Percentiles rank a stretch among this genome's conserved stretches.
Evolutionary conservation across 257 asterid species (phyloP).

Genomic region (Paulownia fortunei): DNA sequence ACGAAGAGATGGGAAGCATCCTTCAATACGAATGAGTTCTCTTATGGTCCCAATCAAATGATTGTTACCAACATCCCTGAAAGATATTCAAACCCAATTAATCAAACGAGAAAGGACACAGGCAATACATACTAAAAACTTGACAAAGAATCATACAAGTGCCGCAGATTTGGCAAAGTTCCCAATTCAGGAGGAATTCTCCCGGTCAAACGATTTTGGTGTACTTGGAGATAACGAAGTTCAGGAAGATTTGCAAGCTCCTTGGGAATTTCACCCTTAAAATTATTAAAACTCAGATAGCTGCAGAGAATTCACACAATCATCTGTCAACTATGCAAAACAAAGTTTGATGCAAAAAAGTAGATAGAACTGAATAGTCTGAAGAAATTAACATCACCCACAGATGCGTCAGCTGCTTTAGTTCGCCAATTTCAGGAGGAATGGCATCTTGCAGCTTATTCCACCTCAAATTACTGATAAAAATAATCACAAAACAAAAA

Average conservation of each 20-base stretch:
- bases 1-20: slow-evolving; percentile 96
- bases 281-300: slow-evolving; percentile 90
- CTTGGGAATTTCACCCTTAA: slow-evolving; percentile 97
- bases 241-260: slow-evolving; percentile 96
- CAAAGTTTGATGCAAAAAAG: neutral
- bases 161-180: slow-evolving; percentile 76
- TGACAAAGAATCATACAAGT: slow-evolving; percentile 63
- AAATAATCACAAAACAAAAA: slow-evolving; percentile 26
- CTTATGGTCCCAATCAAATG: slow-evolving; percentile 94
- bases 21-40: slow-evolving; percentile 93
- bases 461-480: slow-evolving; percentile 90
- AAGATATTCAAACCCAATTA: slow-evolving; percentile 18
- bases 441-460: slow-evolving; percentile 95
- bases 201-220: slow-evolving; percentile 89
- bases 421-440: slow-evolving; percentile 98
- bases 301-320: slow-evolving; percentile 55
- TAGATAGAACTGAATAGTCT: slow-evolving; percentile 11
- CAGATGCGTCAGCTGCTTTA: slow-evolving; percentile 97
- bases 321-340: slow-evolving; percentile 11
- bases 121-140: slow-evolving; percentile 6
- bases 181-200: slow-evolving; percentile 97
- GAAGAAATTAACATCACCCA: slow-evolving; percentile 46
- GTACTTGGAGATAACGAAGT: slow-evolving; percentile 90
- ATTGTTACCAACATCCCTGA: slow-evolving; percentile 95
- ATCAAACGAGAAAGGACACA: slow-evolving; percentile 15